phyloP scores from a whole-genome alignment of 768 basidiomycete species.

The Suillus bovinus region DNA sequence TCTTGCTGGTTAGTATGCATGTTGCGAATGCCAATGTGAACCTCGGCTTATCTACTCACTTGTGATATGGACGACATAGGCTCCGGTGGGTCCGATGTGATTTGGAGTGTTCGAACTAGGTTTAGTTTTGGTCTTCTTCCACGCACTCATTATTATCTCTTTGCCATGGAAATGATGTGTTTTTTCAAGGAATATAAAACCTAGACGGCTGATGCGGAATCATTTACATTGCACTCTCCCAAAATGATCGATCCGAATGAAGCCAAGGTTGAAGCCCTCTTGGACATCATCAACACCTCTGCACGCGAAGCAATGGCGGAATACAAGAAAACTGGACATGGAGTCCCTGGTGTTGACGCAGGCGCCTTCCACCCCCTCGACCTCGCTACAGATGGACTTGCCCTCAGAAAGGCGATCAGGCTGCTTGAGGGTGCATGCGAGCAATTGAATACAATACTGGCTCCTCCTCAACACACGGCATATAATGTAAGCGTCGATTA shows the following conservation, averaged over 20 bases:
- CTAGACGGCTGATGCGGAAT: not conserved
- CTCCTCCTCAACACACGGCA: conserved; percentile 29
- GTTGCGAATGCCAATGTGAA: too few species aligned
- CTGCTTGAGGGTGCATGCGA: conserved; percentile 29
- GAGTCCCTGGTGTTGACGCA: conserved; percentile 26
- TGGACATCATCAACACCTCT: conserved; percentile 32
- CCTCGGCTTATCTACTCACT: too few species aligned
- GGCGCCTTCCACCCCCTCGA: conserved; percentile 24
- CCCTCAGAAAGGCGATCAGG: conserved; percentile 26
- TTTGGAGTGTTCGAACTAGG: too few species aligned
- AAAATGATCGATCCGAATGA: conserved; percentile 10
- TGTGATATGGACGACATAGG: too few species aligned
- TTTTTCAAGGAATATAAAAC: not conserved
- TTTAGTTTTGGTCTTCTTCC: too few species aligned
- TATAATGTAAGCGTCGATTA: conserved; percentile 19
- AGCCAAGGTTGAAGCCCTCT: conserved; percentile 31
- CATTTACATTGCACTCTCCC: not conserved
- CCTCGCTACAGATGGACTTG: conserved; percentile 19
- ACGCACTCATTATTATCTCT: too few species aligned
- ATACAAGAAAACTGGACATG: conserved; percentile 25
- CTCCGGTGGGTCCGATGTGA: too few species aligned
- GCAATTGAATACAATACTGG: conserved; percentile 27
- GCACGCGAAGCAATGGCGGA: conserved; percentile 27
- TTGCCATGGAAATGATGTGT: too few species aligned
- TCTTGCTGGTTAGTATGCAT: too few species aligned